phyloP scores from a whole-genome alignment of 441 rosid species.

The Gossypium gossypioides region DNA sequence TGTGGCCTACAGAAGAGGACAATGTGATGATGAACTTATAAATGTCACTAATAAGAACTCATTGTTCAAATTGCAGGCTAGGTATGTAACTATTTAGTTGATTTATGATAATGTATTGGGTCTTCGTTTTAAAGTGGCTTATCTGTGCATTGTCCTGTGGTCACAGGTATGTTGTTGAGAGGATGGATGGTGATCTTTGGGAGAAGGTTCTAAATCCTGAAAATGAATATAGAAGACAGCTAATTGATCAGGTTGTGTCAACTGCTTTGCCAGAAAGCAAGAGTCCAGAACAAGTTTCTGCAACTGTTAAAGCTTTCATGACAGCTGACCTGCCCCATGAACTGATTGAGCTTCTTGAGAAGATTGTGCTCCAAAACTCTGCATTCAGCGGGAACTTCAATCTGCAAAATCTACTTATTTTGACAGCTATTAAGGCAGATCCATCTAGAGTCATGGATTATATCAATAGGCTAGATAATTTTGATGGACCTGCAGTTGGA shows the following conservation, averaged over 20 bases:
- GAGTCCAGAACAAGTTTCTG: constrained; percentile 99
- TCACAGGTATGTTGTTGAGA: constrained; percentile 91
- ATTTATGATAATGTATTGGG: constrained; percentile 7
- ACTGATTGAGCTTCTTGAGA: constrained; percentile 95
- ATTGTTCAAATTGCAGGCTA: constrained; percentile 92
- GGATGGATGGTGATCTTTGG: constrained; percentile 99
- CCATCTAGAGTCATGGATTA: constrained; percentile 98
- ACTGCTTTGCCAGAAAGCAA: constrained; percentile 99
- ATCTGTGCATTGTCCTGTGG: constrained; percentile 10
- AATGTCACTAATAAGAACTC: constrained; percentile 96
- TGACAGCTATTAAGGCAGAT: constrained; percentile 97
- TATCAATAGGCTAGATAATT: constrained; percentile 87
- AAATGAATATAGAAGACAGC: constrained; percentile 87
- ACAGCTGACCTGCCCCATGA: constrained; percentile 98
- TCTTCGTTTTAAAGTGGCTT: constrained; percentile 11
- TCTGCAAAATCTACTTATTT: constrained; percentile 86
- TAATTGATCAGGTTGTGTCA: constrained; percentile 97
- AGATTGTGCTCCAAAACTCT: constrained; percentile 98
- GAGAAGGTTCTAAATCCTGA: constrained; percentile 92
- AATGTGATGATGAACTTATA: constrained; percentile 92
- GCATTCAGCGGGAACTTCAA: constrained; percentile 99
- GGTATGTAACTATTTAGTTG: constrained; percentile 40
- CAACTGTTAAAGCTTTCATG: constrained; percentile 99
- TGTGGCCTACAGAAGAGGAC: constrained; percentile 96
- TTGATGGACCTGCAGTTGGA: constrained; percentile 99